phyloP scores from a whole-genome alignment of 2,329 filamentous ascomycete species.

The Neopestalotiopsis sp. region DNA sequence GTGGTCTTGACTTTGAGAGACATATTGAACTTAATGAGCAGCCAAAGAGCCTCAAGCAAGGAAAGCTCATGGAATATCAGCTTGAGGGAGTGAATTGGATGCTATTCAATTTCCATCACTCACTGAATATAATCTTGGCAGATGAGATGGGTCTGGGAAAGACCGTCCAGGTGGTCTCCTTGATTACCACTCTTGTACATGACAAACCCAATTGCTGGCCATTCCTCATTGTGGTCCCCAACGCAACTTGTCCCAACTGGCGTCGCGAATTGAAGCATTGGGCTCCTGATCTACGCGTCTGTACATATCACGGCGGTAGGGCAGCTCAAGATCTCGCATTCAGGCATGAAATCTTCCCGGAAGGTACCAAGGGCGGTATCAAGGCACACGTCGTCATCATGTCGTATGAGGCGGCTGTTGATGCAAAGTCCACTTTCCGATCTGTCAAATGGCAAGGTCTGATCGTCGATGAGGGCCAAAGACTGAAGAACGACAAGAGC shows the following conservation, averaged over 20 bases:
- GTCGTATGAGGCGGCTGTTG: conserved; percentile 88
- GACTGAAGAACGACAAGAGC: conserved; percentile 91
- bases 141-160: conserved; percentile 99
- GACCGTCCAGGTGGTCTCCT: conserved; percentile 88
- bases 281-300: conserved; percentile 84
- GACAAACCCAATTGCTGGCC: conserved; percentile 80
- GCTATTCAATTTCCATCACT: conserved; percentile 83
- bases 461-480: conserved; percentile 93
- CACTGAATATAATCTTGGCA: conserved; percentile 87
- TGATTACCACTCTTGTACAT: conserved; percentile 76
- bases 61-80: conserved; percentile 92
- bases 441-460: conserved; percentile 83
- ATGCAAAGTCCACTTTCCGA: conserved; percentile 73
- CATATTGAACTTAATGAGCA: conserved; percentile 73
- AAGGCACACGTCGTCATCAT: conserved; percentile 92
- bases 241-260: conserved; percentile 97
- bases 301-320: conserved; percentile 87
- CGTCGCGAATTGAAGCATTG: conserved; percentile 94
- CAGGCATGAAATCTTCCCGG: conserved; percentile 84
- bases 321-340: conserved; percentile 78
- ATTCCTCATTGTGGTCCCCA: conserved; percentile 91
- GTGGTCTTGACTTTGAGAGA: conserved; percentile 68
- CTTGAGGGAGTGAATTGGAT: conserved; percentile 95
- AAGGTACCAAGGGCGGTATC: conserved; percentile 68
- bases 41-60: conserved; percentile 74